Conservation (phyloP, 2,329 filamentous ascomycete species). For the Fusarium sp. region DNA sequence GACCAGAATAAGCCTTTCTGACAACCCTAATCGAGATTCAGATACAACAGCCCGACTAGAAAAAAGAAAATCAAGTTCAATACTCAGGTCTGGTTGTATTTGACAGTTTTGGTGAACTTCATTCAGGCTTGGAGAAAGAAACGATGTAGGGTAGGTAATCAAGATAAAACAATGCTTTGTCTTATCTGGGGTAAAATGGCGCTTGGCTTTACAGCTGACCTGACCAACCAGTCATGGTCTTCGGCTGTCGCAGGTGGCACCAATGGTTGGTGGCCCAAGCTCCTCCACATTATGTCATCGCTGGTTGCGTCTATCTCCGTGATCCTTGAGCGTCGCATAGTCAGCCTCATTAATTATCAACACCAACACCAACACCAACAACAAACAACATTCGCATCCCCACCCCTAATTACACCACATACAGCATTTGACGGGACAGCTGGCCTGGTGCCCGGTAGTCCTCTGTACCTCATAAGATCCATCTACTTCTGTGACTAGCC, state of each 20-base stretch:
- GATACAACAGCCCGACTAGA: neutral
- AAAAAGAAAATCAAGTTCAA: neutral
- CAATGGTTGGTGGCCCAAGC: conserved; percentile 35
- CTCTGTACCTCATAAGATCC: neutral
- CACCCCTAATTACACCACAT: neutral
- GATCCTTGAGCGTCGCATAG: conserved; percentile 5
- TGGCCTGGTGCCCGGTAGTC: neutral
- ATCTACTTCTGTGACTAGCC: conserved; percentile 38
- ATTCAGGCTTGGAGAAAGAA: no score
- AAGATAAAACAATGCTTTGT: conserved; percentile 12
- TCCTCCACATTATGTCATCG: conserved; percentile 33
- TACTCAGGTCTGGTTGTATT: neutral
- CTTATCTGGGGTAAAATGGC: conserved; percentile 13
- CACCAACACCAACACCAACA: neutral
- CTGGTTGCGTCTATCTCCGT: neutral
- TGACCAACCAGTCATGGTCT: conserved; percentile 28
- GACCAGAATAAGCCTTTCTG: neutral
- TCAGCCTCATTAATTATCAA: conserved; percentile 35
- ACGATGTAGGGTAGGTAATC: conserved; percentile 36
- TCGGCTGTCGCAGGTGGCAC: conserved; percentile 27
- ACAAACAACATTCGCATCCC: neutral
- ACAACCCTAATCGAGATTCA: neutral
- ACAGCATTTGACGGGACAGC: neutral
- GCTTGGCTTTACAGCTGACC: conserved; percentile 10
- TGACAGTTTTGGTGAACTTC: no score